Base-by-base conservation (phyloP, 495 filamentous ascomycete genomes). In the Talaromyces ruber region DNA sequence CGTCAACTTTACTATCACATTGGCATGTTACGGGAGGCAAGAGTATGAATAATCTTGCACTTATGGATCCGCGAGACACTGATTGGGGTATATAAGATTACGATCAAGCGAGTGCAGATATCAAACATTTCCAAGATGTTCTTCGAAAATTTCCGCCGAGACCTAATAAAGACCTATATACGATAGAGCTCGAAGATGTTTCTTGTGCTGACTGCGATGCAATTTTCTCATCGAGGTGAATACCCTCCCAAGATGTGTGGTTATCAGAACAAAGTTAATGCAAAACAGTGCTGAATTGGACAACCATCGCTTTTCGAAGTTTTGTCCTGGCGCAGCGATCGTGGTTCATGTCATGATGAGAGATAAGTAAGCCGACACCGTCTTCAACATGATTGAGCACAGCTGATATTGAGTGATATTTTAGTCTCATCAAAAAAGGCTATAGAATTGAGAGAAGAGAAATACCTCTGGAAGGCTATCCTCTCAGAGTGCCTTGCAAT, bases 341-440 rank as follows among this genome's bases (percentile, higher is more conserved):
- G 64, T 66, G 16, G 69, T 70, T 58, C 71, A 73, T 61, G 69
- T 73, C 24, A 73, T 73, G 69, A 73, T 58, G 18, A 63, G 67
- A 58, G 69, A 73, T 67, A 68, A 70, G 71, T 73, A 65, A 18
- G 34, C 56, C 11, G 21, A 6, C 24, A 30, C 2, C 26, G 5
- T 28, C 14, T 43, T 34, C 5, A 32, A 4, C 16, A 16, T 43
- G 47, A 30, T 18, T 14, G 37, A 18, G 12, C 47, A 3, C 14
- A 26, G 39, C 26, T 43, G 29, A 26, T 5, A 24, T 37, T 51
- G 25, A 47, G 21, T 53, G 24, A 68, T 63, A 2, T 9, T 9
- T 5, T 53, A 73, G 71, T 21, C 55, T 71, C 22, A 73, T 73
- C 55, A 73, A 68, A 12, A 71, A 73, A 61, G 71, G 71, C 8